phyloP scores from a whole-genome alignment of 345 rosid species.

The Eucalyptus erythrocorys region DNA sequence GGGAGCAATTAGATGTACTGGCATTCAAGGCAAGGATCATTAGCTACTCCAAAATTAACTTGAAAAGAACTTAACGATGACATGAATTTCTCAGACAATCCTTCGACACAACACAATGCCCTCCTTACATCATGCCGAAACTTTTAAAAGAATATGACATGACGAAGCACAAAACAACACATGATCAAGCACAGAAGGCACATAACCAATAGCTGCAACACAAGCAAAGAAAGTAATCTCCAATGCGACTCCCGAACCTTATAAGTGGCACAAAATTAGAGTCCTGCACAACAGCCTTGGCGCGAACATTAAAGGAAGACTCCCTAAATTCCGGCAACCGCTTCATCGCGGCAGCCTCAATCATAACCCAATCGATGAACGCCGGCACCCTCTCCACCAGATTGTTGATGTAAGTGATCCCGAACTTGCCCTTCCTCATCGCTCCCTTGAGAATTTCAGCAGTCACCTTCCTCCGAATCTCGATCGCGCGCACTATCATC shows the following conservation, averaged over 20 bases:
- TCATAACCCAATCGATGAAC: constrained; percentile 67
- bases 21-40: background rate
- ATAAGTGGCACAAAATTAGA: constrained; percentile 62
- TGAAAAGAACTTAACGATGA: background rate
- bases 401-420: constrained; percentile 73
- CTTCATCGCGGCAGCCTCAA: constrained; percentile 75
- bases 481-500: constrained; percentile 59
- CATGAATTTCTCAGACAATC: background rate
- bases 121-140: background rate
- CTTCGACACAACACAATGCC: background rate
- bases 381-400: constrained; percentile 37
- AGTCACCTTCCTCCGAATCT: constrained; percentile 65
- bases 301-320: constrained; percentile 48
- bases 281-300: constrained; percentile 41
- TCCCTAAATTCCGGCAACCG: constrained; percentile 34
- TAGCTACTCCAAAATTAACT: background rate
- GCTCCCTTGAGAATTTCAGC: constrained; percentile 56
- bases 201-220: background rate
- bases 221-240: background rate
- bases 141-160: background rate
- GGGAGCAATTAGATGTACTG: background rate
- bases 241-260: constrained; percentile 24
- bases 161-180: background rate
- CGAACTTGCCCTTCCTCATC: constrained; percentile 66
- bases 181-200: background rate